Evolutionary conservation across 805 yeast species (phyloP).

Genomic region (Osmozyma mogii): DNA sequence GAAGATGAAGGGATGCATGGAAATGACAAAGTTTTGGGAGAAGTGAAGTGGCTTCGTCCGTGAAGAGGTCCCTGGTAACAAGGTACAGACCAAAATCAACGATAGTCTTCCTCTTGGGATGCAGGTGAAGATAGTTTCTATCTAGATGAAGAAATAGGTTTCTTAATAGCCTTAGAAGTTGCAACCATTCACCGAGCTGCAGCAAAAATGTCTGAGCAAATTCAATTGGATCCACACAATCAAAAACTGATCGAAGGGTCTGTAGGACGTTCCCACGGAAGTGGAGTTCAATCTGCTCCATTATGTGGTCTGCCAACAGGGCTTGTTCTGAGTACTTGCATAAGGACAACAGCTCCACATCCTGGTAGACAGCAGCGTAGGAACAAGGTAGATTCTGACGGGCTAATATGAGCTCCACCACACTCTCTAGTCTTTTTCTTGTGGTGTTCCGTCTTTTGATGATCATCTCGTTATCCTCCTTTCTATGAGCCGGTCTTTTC

Average conservation of each 20-base stretch:
- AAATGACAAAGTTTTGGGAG: neutral
- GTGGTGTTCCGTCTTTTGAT: slow-evolving; percentile 1
- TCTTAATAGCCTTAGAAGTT: slow-evolving; percentile 15
- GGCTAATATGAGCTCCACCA: slow-evolving; percentile 14
- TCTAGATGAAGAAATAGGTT: slow-evolving; percentile 31
- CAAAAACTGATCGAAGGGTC: neutral
- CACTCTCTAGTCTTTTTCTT: slow-evolving; percentile 5
- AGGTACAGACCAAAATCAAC: slow-evolving; percentile 16
- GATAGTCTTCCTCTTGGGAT: slow-evolving; percentile 21
- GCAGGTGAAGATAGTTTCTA: slow-evolving; percentile 25
- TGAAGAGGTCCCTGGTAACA: slow-evolving; percentile 15
- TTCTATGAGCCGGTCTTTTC: neutral
- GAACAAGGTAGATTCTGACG: slow-evolving; percentile 6
- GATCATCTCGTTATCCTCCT: neutral
- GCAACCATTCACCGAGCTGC: slow-evolving; percentile 14
- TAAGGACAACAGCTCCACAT: slow-evolving; percentile 26
- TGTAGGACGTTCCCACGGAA: slow-evolving; percentile 10
- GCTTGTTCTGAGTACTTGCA: slow-evolving; percentile 27
- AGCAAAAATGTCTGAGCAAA: neutral
- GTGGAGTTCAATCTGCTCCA: slow-evolving; percentile 13
- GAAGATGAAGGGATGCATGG: neutral
- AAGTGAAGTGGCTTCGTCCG: too few relatives aligned
- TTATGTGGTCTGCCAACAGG: slow-evolving; percentile 15
- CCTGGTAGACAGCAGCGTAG: slow-evolving; percentile 11
- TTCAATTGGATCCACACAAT: neutral